phyloP scores from a whole-genome alignment of 495 filamentous ascomycete genomes.

The Talaromyces borbonicus region DNA sequence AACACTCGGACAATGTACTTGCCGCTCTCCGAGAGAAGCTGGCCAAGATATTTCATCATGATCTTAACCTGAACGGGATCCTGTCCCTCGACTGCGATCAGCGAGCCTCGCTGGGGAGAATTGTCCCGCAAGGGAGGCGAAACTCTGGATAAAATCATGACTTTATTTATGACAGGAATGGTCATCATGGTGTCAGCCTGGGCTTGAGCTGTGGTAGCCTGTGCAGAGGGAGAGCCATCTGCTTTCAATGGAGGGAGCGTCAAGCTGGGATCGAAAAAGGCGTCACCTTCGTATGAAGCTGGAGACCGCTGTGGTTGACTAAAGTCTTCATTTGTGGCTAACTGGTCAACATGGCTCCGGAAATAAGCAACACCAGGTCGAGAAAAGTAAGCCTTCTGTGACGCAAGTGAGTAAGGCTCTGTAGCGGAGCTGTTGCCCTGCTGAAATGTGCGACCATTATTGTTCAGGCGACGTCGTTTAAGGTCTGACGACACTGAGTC shows the following conservation, averaged over 20 bases:
- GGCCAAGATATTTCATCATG: conserved; percentile 52
- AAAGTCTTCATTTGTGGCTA: conserved; percentile 14
- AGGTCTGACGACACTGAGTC: neutral
- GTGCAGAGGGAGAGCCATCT: conserved; percentile 6
- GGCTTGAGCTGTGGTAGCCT: conserved; percentile 16
- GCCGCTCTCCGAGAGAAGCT: conserved; percentile 43
- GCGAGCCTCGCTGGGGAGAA: conserved; percentile 46
- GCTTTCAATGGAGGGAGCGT: conserved; percentile 55
- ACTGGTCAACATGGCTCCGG: conserved; percentile 20
- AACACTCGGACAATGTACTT: conserved; percentile 47
- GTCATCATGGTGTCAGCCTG: conserved; percentile 54
- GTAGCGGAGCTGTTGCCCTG: conserved; percentile 19
- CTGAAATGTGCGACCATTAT: neutral
- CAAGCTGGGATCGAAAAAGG: conserved; percentile 30
- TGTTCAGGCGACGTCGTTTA: conserved; percentile 9
- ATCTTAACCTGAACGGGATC: conserved; percentile 41
- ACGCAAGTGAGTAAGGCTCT: conserved; percentile 21
- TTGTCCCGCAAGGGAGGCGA: conserved; percentile 50
- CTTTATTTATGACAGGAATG: conserved; percentile 60
- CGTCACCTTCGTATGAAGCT: neutral
- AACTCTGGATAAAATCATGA: conserved; percentile 57
- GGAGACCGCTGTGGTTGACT: conserved; percentile 3
- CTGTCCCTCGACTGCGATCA: conserved; percentile 76
- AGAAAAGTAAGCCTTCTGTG: conserved; percentile 18
- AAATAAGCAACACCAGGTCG: conserved; percentile 21